Conservation (phyloP, 495 filamentous ascomycete genomes). For the Hypomontagnella submonticulosa region DNA sequence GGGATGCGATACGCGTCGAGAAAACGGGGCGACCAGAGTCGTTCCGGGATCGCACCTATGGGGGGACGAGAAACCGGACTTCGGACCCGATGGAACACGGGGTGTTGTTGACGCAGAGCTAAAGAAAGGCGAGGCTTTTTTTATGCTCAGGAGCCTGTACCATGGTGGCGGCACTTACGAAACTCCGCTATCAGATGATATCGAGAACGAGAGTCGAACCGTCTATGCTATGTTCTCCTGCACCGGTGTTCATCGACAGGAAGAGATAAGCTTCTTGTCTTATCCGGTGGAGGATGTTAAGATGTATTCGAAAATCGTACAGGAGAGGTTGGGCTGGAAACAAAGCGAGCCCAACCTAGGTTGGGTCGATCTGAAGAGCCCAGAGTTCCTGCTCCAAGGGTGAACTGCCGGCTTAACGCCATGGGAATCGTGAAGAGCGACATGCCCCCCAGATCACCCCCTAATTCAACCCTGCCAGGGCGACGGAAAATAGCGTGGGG, state of each 20-base stretch:
- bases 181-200: constrained; percentile 8
- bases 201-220: constrained; percentile 41
- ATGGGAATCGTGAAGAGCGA: too few species aligned
- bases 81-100: constrained; percentile 22
- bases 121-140: constrained; percentile 42
- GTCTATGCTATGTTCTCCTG: constrained; percentile 51
- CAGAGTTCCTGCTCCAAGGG: constrained; percentile 29
- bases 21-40: constrained; percentile 51
- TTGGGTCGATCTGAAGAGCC: constrained; percentile 51
- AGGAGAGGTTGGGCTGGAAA: constrained; percentile 46
- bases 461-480: too few species aligned
- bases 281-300: constrained; percentile 47
- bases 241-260: constrained; percentile 49
- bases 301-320: constrained; percentile 42
- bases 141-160: constrained; percentile 46
- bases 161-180: constrained; percentile 44
- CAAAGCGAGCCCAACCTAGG: constrained; percentile 49
- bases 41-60: constrained; percentile 47
- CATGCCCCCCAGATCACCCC: too few species aligned
- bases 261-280: constrained; percentile 48
- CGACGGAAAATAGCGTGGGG: too few species aligned
- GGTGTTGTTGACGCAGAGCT: constrained; percentile 38
- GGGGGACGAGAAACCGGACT: constrained; percentile 36
- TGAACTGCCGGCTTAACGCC: not conserved
- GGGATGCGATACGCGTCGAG: constrained; percentile 47